These are phyloP conservation scores for Bodo saltans DNA, from an alignment of 78 protist genomes.

Conservation along the genomic window DNA sequence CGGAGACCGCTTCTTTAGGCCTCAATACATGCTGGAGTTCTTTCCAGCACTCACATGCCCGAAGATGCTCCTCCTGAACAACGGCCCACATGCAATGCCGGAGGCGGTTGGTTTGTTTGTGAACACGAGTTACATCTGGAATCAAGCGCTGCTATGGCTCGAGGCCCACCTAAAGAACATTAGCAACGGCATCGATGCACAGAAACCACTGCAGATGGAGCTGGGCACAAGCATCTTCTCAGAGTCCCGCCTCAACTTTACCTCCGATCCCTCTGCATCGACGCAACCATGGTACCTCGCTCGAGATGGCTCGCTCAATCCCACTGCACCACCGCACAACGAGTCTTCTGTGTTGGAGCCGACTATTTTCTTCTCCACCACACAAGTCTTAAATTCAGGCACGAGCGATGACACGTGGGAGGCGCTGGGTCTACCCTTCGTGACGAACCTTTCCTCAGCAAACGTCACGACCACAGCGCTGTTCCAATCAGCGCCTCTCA, in stretches of 20 bases:
- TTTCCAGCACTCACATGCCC: background rate
- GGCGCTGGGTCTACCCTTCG: background rate
- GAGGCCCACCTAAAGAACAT: constrained; percentile 22
- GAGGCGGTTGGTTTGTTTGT: constrained; percentile 18
- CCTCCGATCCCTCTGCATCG: background rate
- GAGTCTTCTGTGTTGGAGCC: background rate
- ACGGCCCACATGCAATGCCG: constrained; percentile 32
- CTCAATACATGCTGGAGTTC: constrained; percentile 9
- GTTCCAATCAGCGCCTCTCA: background rate
- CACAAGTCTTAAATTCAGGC: background rate
- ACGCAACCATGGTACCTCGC: background rate
- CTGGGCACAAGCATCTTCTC: background rate
- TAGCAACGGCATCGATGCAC: background rate
- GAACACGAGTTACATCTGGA: background rate
- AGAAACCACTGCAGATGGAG: background rate
- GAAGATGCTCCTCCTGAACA: constrained; percentile 9
- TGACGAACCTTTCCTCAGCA: background rate
- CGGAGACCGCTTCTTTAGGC: constrained; percentile 21
- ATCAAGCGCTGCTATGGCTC: background rate
- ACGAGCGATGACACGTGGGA: background rate
- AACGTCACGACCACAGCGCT: background rate
- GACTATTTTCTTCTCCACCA: background rate
- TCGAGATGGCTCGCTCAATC: background rate
- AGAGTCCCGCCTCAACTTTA: background rate
- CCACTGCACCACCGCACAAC: background rate